These are phyloP conservation scores for Pseudogymnoascus sp. DNA, from an alignment of 2,329 filamentous ascomycete genomes.

Conservation along the genomic window DNA sequence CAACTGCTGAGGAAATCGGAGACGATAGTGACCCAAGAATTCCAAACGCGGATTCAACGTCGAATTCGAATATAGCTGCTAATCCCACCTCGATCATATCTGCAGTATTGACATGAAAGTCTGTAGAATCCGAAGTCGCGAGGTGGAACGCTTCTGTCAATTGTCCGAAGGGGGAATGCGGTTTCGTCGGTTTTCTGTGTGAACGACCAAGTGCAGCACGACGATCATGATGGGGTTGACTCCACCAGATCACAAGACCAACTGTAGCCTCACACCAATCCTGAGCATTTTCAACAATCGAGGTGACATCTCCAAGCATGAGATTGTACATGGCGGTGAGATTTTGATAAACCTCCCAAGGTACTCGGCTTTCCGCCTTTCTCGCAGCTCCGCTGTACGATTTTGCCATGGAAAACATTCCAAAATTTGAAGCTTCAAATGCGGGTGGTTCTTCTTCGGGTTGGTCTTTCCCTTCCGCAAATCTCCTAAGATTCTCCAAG, in stretches of 20 bases:
- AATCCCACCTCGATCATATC: slow-evolving; percentile 73
- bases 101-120: slow-evolving; percentile 70
- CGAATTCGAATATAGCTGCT: slow-evolving; percentile 75
- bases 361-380: slow-evolving; percentile 77
- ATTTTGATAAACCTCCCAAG: slow-evolving; percentile 84
- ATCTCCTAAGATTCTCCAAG: slow-evolving; percentile 63
- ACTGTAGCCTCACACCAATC: slow-evolving; percentile 91
- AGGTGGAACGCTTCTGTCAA: slow-evolving; percentile 62
- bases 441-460: slow-evolving; percentile 33
- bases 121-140: slow-evolving; percentile 56
- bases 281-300: slow-evolving; percentile 69
- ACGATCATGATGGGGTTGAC: slow-evolving; percentile 59
- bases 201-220: slow-evolving; percentile 23
- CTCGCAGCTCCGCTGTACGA: slow-evolving; percentile 59
- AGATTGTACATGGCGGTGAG: slow-evolving; percentile 75
- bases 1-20: slow-evolving; percentile 67
- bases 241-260: slow-evolving; percentile 84
- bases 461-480: slow-evolving; percentile 66
- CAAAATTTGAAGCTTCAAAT: slow-evolving; percentile 33
- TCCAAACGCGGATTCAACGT: slow-evolving; percentile 66
- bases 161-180: slow-evolving; percentile 33
- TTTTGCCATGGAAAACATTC: slow-evolving; percentile 41
- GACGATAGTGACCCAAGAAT: slow-evolving; percentile 76
- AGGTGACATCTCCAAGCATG: slow-evolving; percentile 64
- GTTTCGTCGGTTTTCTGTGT: slow-evolving; percentile 13